Percentiles rank a stretch among this genome's conserved stretches.
These are phyloP conservation scores for Stylonectria norvegica DNA, from an alignment of 2,329 filamentous ascomycete genomes.

Conservation along the genomic window DNA sequence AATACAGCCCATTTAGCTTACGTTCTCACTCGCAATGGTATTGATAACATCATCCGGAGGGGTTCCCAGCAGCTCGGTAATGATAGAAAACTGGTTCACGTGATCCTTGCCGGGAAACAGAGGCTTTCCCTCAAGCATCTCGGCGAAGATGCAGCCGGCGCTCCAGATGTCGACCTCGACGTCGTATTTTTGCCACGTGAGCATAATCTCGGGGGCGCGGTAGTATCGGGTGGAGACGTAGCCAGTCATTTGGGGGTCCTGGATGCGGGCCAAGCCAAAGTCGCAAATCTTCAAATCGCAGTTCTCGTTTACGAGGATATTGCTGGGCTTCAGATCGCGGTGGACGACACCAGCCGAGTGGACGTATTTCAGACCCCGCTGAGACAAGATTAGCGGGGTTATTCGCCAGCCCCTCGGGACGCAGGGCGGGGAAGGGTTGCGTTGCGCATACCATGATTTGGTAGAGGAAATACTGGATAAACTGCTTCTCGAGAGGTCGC, in stretches of 20 bases:
- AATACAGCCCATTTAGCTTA: conserved; percentile 42
- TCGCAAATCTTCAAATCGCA: conserved; percentile 99
- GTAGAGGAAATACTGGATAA: conserved; percentile 99
- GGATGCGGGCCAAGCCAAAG: conserved; percentile 93
- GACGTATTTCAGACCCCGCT: conserved; percentile 98
- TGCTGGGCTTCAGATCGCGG: conserved; percentile 95
- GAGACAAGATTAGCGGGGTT: conserved; percentile 15
- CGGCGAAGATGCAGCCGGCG: conserved; percentile 96
- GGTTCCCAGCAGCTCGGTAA: conserved; percentile 93
- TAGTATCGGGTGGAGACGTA: conserved; percentile 99
- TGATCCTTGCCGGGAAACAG: conserved; percentile 98
- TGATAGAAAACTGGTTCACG: conserved; percentile 99
- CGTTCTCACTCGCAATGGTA: conserved; percentile 97
- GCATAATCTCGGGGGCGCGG: conserved; percentile 98
- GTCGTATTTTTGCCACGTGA: conserved; percentile 99
- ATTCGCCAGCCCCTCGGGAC: not conserved
- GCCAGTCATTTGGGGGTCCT: conserved; percentile 99
- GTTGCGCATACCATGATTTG: conserved; percentile 79
- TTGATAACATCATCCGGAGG: conserved; percentile 98
- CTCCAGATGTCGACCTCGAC: conserved; percentile 99
- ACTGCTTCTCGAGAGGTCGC: conserved; percentile 95
- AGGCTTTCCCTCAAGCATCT: conserved; percentile 98
- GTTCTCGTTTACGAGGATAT: conserved; percentile 99
- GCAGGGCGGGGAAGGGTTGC: not conserved
- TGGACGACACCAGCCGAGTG: conserved; percentile 98